Percentiles rank a stretch among this genome's conserved stretches.
These are phyloP conservation scores for Grigorovia jiainica DNA, from an alignment of 805 yeast species.

Conservation along the genomic window DNA sequence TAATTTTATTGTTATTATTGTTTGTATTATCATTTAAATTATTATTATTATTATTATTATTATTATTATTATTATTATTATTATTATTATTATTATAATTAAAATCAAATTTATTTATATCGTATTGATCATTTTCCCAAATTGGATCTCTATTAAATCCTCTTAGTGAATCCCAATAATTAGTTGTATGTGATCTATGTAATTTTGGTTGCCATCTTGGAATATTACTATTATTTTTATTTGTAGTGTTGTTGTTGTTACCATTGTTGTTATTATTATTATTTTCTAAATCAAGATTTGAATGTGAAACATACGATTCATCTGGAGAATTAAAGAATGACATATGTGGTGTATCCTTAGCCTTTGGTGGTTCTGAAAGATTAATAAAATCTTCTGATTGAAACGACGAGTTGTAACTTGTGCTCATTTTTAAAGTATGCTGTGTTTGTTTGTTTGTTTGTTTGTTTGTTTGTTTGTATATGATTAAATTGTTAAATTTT, in stretches of 20 bases:
- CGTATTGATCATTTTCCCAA: not conserved
- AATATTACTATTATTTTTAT: not conserved
- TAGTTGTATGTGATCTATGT: slow-evolving; percentile 14
- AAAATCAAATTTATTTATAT: not conserved
- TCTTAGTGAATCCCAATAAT: slow-evolving; percentile 13
- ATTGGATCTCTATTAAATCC: not conserved
- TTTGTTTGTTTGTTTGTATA: not conserved
- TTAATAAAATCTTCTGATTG: slow-evolving; percentile 15
- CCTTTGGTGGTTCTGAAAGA: slow-evolving; percentile 15
- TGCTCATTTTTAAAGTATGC: not conserved
- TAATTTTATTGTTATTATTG: slow-evolving; percentile 1
- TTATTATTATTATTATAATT: not conserved
- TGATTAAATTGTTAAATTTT: too few relatives aligned
- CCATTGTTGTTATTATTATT: too few relatives aligned
- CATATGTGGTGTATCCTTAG: slow-evolving; percentile 14
- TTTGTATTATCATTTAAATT: not conserved
- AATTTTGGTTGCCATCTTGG: not conserved
- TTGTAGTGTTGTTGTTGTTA: not conserved
- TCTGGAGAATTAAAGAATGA: slow-evolving; percentile 4
- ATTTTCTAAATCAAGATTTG: not conserved
- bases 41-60: not conserved
- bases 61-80: not conserved
- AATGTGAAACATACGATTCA: not conserved
- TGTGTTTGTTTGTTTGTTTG: not conserved
- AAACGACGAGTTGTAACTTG: not conserved